Conservation (phyloP, 2,329 filamentous ascomycete species). For the Orbilia brochopaga region DNA sequence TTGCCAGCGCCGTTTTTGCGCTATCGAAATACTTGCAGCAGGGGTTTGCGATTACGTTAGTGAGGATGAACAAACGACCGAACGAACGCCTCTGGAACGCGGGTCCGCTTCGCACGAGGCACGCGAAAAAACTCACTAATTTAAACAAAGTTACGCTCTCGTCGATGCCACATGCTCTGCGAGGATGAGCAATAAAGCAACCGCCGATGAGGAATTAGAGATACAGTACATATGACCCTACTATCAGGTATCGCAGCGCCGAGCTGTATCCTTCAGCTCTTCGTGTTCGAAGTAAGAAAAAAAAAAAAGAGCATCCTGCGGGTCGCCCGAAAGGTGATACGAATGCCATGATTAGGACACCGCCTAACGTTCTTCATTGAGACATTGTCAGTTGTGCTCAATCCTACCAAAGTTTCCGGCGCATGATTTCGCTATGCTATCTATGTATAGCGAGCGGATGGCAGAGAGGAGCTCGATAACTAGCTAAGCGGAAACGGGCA, state of each 20-base stretch:
- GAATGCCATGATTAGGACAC: constrained; percentile 33
- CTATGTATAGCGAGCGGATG: constrained; percentile 9
- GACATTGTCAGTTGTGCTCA: constrained; percentile 31
- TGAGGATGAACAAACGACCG: too few relatives aligned
- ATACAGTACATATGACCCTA: constrained; percentile 23
- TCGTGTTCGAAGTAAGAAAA: neutral
- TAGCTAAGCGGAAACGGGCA: constrained; percentile 20
- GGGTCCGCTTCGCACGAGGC: constrained; percentile 10
- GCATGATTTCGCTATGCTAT: constrained; percentile 49
- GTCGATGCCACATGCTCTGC: neutral
- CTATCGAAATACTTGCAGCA: constrained; percentile 47
- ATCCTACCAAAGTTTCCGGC: constrained; percentile 50
- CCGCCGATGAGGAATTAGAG: neutral
- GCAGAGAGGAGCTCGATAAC: constrained; percentile 44
- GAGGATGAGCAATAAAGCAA: neutral
- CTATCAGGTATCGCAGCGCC: constrained; percentile 38
- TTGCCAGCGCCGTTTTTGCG: constrained; percentile 24
- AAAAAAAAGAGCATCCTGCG: constrained; percentile 19
- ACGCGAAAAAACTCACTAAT: neutral
- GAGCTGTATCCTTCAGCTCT: constrained; percentile 22
- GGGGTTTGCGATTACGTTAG: constrained; percentile 44
- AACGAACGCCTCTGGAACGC: neutral
- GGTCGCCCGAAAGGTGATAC: constrained; percentile 29
- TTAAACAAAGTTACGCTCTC: neutral
- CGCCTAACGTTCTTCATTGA: constrained; percentile 24